Base-by-base conservation (phyloP, 164 flowering plant species). In the Berberis vulgaris region DNA sequence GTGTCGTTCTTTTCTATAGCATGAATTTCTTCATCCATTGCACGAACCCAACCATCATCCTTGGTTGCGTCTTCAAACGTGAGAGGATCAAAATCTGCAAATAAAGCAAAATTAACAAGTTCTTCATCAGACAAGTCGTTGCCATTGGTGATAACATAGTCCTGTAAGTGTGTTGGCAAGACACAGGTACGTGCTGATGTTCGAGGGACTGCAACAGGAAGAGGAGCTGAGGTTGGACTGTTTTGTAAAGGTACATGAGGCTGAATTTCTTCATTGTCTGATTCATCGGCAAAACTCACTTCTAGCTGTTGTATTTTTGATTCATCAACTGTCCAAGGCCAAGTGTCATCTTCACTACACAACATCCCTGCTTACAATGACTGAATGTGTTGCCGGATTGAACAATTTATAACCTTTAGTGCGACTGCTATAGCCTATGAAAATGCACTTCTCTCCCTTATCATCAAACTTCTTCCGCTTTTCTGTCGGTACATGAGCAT, bases 281-380 rank as follows among this genome's bases (percentile, higher is more conserved):
- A 54, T 10, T 54, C 39, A 10, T 54, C 7, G 39, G 11, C 52
- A 6, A 11, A 6, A 49, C 52, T 49, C 8, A 49, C 39, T 54
- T 26, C 57, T 46, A 5, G 5, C 8, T 46, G 49, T 8, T 46
- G 9, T 52, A 6, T 3, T 52, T 52, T 11, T 43, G 13, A 4
- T 7, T 63, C 46, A 10, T 5, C 5, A 5, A 2, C 41, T 2
- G 5, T 63, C 57, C 46, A 52, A 5, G 6, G 44, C 47, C 57
- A 63, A 3, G 39, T 6, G 5, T 41, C 57, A 9, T 41, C 39
- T 63, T 63, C 49, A 42, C n/a, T 41, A 63, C 10, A 12, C n/a
- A 53, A 64, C 63, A 69, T 57, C 72, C 13, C 43, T 57, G 41
- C 55, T 57, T 42, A 63, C 46, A 11, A 46, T 40, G 40, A 61